Evolutionary conservation across 2,329 filamentous ascomycete species (phyloP).

Genomic region (Claviceps citrina): DNA sequence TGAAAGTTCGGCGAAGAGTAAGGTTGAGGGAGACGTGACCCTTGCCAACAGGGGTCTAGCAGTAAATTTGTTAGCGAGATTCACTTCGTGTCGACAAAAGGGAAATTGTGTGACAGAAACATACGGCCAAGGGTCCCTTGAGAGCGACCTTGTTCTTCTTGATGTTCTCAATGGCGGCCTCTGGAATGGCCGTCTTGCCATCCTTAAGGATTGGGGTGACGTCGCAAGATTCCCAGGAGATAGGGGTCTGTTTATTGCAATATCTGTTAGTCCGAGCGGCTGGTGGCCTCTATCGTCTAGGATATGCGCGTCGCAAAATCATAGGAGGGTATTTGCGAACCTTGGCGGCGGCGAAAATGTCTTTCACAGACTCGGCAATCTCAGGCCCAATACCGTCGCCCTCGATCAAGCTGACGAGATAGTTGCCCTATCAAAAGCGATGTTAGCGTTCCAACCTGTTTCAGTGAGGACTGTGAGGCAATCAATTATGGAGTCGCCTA

Average conservation of each 20-base stretch:
- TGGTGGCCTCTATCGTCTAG: not conserved
- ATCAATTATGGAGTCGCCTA: not conserved
- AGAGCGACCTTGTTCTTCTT: conserved; percentile 92
- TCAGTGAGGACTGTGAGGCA: too few species aligned
- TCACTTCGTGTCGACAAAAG: not conserved
- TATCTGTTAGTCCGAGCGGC: not conserved
- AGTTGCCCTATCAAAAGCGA: conserved; percentile 55
- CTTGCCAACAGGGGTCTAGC: conserved; percentile 85
- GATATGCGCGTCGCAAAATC: not conserved
- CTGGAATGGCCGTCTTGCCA: conserved; percentile 88
- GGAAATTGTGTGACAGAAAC: conserved; percentile 14
- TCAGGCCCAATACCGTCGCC: conserved; percentile 97
- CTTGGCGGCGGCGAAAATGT: conserved; percentile 92
- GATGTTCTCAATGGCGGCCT: conserved; percentile 85
- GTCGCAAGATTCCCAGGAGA: conserved; percentile 95
- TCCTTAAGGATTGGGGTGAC: conserved; percentile 88
- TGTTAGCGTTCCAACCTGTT: conserved; percentile 1
- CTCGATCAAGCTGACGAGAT: conserved; percentile 92
- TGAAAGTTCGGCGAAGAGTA: conserved; percentile 96
- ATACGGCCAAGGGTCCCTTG: conserved; percentile 90
- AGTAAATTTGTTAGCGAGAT: not conserved
- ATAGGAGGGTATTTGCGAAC: conserved; percentile 31
- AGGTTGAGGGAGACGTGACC: conserved; percentile 98
- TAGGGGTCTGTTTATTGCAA: conserved; percentile 49
- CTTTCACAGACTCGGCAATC: conserved; percentile 95